Evolutionary conservation across 2,329 filamentous ascomycete species (phyloP).

Genomic region (Xylaria sp.): DNA sequence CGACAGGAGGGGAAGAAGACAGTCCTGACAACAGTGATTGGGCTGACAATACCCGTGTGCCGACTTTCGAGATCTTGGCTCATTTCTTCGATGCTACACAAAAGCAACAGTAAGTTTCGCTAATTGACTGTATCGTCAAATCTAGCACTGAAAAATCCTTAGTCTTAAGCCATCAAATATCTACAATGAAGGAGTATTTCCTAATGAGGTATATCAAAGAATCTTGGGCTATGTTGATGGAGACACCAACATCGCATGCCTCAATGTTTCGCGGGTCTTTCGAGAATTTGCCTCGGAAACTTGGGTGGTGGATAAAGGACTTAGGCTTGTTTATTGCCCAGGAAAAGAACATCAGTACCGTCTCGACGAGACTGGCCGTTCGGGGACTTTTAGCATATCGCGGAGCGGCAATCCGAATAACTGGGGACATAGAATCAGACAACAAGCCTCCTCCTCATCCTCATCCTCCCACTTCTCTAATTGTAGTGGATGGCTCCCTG

Average conservation of each 20-base stretch:
- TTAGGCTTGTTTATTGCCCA: slow-evolving; percentile 6
- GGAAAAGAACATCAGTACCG: not conserved
- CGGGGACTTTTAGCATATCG: not conserved
- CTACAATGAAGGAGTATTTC: slow-evolving; percentile 17
- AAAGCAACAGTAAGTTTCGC: slow-evolving; percentile 14
- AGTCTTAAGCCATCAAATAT: slow-evolving; percentile 14
- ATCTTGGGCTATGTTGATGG: slow-evolving; percentile 6
- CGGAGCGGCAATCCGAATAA: too few relatives aligned
- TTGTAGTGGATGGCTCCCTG: not conserved
- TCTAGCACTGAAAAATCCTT: slow-evolving; percentile 4
- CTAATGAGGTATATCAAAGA: slow-evolving; percentile 17
- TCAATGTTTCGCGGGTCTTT: slow-evolving; percentile 16
- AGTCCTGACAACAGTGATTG: slow-evolving; percentile 3
- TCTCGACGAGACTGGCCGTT: not conserved
- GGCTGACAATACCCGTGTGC: not conserved
- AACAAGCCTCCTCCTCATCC: too few relatives aligned
- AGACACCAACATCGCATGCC: slow-evolving; percentile 22
- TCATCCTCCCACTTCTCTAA: too few relatives aligned
- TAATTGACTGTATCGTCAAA: not conserved
- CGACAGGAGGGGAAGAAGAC: not conserved
- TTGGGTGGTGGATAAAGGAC: slow-evolving; percentile 7
- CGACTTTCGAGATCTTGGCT: slow-evolving; percentile 15
- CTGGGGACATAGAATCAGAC: too few relatives aligned
- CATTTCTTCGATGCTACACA: slow-evolving; percentile 21
- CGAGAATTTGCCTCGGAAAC: slow-evolving; percentile 16